A percentile compares a stretch with the other conserved stretches of the same genome.
phyloP scores from a whole-genome alignment of 306 rosid species.

The Lagenaria siceraria region DNA sequence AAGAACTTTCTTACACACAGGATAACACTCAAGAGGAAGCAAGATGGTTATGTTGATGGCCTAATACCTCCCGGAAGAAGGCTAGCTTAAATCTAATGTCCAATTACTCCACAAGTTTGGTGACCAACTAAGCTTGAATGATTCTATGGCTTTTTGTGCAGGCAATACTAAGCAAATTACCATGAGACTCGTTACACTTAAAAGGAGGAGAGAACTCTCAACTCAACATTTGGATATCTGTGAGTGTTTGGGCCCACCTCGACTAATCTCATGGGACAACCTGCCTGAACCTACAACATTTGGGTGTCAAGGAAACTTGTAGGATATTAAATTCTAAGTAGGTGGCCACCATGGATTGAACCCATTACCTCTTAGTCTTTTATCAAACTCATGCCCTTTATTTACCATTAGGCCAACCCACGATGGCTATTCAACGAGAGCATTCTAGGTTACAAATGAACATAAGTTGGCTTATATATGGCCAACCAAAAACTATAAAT shows the following conservation, averaged over 20 bases:
- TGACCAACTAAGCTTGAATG: neutral
- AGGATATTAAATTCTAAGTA: no score
- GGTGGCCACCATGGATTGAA: no score
- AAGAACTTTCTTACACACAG: neutral
- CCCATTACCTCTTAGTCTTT: no score
- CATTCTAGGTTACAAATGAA: neutral
- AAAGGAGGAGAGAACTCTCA: neutral
- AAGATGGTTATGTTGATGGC: neutral
- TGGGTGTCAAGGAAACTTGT: no score
- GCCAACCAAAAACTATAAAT: neutral
- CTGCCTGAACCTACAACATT: no score
- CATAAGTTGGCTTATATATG: neutral
- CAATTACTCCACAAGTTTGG: neutral
- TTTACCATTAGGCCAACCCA: no score
- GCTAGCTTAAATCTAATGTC: neutral
- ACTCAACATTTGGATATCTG: neutral
- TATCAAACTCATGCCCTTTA: no score
- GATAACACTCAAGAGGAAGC: neutral
- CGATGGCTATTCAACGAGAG: neutral
- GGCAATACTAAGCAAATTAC: neutral
- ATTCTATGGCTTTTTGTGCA: neutral
- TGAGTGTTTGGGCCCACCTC: no score
- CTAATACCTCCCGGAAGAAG: neutral
- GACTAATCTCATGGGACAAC: no score
- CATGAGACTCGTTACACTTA: neutral